Evolutionary conservation across 345 rosid species (phyloP).

Genomic region (Melaleuca quinquenervia): DNA sequence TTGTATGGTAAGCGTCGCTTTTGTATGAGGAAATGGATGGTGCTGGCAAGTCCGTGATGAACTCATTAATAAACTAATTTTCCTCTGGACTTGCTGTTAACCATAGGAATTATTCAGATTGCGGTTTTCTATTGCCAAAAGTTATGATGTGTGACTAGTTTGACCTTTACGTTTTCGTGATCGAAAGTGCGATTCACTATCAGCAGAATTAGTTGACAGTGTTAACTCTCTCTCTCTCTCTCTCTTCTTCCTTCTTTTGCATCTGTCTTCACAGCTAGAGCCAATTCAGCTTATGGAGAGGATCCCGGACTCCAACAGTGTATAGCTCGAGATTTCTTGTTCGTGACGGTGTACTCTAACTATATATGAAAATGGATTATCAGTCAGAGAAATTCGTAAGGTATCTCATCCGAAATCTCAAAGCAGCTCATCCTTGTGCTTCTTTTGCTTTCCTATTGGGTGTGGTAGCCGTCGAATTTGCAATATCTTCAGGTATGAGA

Average conservation of each 20-base stretch:
- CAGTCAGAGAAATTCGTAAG: conserved; percentile 3
- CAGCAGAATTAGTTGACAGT: not conserved
- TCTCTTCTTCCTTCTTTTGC: not conserved
- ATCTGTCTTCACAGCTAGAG: not conserved
- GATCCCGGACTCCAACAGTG: not conserved
- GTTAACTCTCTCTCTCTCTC: not conserved
- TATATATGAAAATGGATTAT: not conserved
- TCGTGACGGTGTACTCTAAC: not conserved
- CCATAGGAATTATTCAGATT: not conserved
- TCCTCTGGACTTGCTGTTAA: not conserved
- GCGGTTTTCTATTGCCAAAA: not conserved
- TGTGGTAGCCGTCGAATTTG: not conserved
- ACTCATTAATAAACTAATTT: not conserved
- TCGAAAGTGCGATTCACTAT: not conserved
- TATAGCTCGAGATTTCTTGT: not conserved
- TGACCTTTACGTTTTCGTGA: not conserved
- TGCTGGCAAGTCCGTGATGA: not conserved
- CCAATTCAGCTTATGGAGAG: not conserved
- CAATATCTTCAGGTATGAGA: not conserved
- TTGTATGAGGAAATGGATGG: not conserved
- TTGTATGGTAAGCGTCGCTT: not conserved
- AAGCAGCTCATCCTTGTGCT: not conserved
- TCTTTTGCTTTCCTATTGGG: not conserved
- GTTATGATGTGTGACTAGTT: not conserved
- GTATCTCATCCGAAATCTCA: not conserved